A percentile compares a stretch with the other conserved stretches of the same genome.
These are phyloP conservation scores for Piromyces sp. DNA, from an alignment of 192 early-diverging fungal genomes.

Conservation along the genomic window DNA sequence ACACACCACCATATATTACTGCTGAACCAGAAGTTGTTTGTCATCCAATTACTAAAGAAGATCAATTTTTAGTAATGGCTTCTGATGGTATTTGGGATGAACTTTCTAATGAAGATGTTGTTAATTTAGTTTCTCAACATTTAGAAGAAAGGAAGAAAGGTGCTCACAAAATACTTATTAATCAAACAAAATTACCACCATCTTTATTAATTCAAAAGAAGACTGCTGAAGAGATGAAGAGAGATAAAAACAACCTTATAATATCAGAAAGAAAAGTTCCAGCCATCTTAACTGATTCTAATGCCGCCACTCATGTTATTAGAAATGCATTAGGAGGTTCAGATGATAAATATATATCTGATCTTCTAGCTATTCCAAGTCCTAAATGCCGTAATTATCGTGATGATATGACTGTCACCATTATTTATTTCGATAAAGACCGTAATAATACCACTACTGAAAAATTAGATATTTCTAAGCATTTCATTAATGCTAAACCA, in stretches of 20 bases:
- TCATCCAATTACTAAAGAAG: constrained; percentile 35
- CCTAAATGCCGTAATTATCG: constrained; percentile 46
- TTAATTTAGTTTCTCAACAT: neutral
- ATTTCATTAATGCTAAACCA: neutral
- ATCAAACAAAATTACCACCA: neutral
- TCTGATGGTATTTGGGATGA: constrained; percentile 72
- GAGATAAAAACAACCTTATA: neutral
- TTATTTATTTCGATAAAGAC: constrained; percentile 16
- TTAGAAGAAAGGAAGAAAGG: neutral
- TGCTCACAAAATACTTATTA: neutral
- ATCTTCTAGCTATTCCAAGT: constrained; percentile 42
- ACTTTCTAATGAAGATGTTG: constrained; percentile 45
- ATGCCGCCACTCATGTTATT: constrained; percentile 55
- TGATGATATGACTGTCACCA: constrained; percentile 68
- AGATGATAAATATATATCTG: constrained; percentile 37
- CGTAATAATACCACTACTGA: neutral
- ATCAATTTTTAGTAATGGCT: constrained; percentile 60
- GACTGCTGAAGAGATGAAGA: neutral
- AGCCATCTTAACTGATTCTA: constrained; percentile 15
- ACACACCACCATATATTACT: constrained; percentile 56
- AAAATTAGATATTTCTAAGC: neutral
- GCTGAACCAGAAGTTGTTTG: constrained; percentile 50
- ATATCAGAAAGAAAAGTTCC: neutral
- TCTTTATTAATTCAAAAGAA: neutral
- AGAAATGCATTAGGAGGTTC: constrained; percentile 43